Percentiles rank a stretch among this genome's conserved stretches.
These are phyloP conservation scores for Tricholoma saponaceum DNA, from an alignment of 768 basidiomycete genomes.

Conservation along the genomic window DNA sequence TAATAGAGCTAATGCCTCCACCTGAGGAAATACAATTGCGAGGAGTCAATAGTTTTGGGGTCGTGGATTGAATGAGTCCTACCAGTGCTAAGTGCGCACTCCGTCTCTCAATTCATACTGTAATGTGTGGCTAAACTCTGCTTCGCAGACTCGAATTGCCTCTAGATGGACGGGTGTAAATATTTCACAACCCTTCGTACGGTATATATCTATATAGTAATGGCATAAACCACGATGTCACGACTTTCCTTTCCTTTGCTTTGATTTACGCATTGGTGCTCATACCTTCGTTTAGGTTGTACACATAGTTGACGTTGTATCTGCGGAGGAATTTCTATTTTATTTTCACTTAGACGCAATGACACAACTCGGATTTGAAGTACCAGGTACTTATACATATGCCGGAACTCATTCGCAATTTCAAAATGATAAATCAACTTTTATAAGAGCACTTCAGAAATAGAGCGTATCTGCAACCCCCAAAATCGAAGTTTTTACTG, in stretches of 20 bases:
- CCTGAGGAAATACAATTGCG: background rate
- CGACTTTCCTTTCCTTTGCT: background rate
- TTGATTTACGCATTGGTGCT: background rate
- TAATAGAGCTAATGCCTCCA: background rate
- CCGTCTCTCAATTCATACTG: background rate
- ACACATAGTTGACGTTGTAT: background rate
- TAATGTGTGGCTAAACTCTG: background rate
- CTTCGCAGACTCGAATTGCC: background rate
- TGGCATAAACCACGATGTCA: background rate
- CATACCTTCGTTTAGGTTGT: background rate
- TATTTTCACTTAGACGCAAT: constrained; percentile 9
- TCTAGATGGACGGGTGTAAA: background rate
- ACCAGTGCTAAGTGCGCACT: background rate
- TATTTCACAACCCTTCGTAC: background rate
- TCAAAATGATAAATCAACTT: too few species aligned
- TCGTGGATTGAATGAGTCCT: too few species aligned
- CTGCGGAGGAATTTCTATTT: background rate
- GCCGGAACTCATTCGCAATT: too few species aligned
- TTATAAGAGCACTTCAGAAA: too few species aligned
- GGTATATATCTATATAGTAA: background rate
- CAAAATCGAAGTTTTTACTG: too few species aligned
- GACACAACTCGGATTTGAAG: too few species aligned
- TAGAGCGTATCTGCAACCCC: too few species aligned
- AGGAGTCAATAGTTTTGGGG: background rate
- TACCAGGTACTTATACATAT: too few species aligned